Conservation (phyloP, 139 green algal species). For the Volvox reticuliferus region DNA sequence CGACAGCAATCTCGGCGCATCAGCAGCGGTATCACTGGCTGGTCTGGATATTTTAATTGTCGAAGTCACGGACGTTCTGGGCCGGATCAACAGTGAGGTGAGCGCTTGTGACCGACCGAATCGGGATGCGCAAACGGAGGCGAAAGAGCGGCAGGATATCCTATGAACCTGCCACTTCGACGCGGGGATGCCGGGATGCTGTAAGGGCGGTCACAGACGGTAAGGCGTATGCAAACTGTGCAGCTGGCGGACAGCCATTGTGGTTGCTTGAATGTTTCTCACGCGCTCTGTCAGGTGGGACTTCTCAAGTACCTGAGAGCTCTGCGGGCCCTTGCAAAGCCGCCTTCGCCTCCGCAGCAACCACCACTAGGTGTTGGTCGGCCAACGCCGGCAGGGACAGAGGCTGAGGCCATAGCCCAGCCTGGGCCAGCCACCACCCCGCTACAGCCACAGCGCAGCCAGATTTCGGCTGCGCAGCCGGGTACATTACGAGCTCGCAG, state of each 20-base stretch:
- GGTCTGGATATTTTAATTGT: constrained; percentile 65
- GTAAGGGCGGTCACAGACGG: too few species aligned
- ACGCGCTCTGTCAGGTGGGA: constrained; percentile 39
- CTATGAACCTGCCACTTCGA: too few species aligned
- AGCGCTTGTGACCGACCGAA: neutral
- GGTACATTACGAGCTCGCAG: neutral
- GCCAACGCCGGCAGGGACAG: neutral
- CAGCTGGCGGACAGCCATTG: too few species aligned
- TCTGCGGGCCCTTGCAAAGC: constrained; percentile 55
- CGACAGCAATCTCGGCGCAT: neutral
- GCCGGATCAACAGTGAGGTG: constrained; percentile 50
- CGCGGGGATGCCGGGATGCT: too few species aligned
- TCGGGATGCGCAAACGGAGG: too few species aligned
- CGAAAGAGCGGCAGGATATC: too few species aligned
- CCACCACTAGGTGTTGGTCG: too few species aligned
- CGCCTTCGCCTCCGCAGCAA: neutral
- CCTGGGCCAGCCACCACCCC: too few species aligned
- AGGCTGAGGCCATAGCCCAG: neutral
- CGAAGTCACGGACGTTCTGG: constrained; percentile 67
- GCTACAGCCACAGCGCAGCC: neutral
- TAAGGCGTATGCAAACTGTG: too few species aligned
- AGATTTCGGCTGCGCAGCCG: neutral
- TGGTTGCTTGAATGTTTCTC: too few species aligned
- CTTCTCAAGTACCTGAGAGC: constrained; percentile 65
- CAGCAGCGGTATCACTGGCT: neutral